A percentile compares a stretch with the other conserved stretches of the same genome.
These are phyloP conservation scores for Nemania sp. DNA, from an alignment of 2,329 filamentous ascomycete genomes.

Conservation along the genomic window DNA sequence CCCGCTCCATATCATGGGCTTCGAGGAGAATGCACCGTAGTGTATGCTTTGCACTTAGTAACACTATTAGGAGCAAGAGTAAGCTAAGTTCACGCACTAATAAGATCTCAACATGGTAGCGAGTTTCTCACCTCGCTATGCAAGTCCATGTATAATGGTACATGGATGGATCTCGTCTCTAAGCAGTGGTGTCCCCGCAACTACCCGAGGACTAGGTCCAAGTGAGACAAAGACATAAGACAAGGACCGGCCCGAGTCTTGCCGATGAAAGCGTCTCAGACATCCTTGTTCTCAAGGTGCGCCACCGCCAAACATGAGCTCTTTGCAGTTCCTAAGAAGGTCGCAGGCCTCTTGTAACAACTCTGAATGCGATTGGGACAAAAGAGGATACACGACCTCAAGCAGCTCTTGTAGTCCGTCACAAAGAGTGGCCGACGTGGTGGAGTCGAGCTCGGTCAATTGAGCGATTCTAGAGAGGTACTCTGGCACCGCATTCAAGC, in stretches of 20 bases:
- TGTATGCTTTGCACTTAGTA: background rate
- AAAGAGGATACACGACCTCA: conserved; percentile 48
- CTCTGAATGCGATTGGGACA: conserved; percentile 61
- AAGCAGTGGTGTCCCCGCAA: background rate
- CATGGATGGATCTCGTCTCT: background rate
- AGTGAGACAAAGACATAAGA: conserved; percentile 3
- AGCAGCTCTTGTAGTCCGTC: conserved; percentile 53
- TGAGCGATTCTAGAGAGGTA: conserved; percentile 68
- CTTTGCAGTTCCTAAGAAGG: conserved; percentile 71
- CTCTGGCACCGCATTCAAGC: conserved; percentile 44
- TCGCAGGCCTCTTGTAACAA: conserved; percentile 76
- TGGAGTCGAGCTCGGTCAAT: conserved; percentile 70
- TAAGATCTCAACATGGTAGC: background rate
- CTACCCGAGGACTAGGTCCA: background rate
- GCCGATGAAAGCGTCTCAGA: background rate
- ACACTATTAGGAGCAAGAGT: background rate
- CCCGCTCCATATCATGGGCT: no score
- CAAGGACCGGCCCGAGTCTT: background rate
- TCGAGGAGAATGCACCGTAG: background rate
- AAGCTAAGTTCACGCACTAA: background rate
- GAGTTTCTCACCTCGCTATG: background rate
- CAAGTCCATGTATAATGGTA: background rate
- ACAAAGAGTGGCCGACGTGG: conserved; percentile 69
- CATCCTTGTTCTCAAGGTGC: conserved; percentile 25
- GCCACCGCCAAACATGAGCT: conserved; percentile 43